Evolutionary conservation across 2,329 filamentous ascomycete genomes (phyloP).

Genomic region (Colletotrichum cereale): DNA sequence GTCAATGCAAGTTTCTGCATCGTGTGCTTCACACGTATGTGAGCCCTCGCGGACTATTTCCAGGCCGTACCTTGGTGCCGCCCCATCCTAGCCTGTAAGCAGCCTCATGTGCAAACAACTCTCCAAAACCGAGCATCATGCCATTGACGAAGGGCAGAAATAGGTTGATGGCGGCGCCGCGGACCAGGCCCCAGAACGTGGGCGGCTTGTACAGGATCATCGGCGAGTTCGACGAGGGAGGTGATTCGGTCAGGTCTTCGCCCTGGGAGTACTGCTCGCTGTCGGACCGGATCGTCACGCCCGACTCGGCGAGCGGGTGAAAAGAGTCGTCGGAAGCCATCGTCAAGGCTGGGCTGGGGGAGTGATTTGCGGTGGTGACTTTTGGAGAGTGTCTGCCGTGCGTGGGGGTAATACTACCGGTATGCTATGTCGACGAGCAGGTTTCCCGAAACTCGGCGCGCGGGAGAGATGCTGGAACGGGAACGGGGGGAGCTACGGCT

Average conservation of each 20-base stretch:
- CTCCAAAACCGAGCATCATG: conserved; percentile 97
- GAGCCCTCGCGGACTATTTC: not conserved
- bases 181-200: conserved; percentile 85
- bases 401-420: conserved; percentile 4
- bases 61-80: conserved; percentile 82
- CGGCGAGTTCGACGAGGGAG: conserved; percentile 73
- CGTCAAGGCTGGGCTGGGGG: conserved; percentile 31
- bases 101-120: conserved; percentile 95
- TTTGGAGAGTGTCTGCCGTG: conserved; percentile 4
- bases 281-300: conserved; percentile 84
- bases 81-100: conserved; percentile 95
- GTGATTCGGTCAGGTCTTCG: conserved; percentile 72
- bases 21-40: not conserved
- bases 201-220: conserved; percentile 91
- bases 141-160: conserved; percentile 96
- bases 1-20: not conserved
- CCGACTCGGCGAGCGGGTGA: conserved; percentile 74
- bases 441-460: conserved; percentile 35
- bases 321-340: conserved; percentile 67
- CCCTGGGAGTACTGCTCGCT: conserved; percentile 83
- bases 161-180: conserved; percentile 95
- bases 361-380: not conserved
- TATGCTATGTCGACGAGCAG: conserved; percentile 13
- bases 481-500: conserved; percentile 27
- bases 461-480: conserved; percentile 11